These are phyloP conservation scores for Termitomyces sp. DNA, from an alignment of 768 basidiomycete species.

Conservation along the genomic window DNA sequence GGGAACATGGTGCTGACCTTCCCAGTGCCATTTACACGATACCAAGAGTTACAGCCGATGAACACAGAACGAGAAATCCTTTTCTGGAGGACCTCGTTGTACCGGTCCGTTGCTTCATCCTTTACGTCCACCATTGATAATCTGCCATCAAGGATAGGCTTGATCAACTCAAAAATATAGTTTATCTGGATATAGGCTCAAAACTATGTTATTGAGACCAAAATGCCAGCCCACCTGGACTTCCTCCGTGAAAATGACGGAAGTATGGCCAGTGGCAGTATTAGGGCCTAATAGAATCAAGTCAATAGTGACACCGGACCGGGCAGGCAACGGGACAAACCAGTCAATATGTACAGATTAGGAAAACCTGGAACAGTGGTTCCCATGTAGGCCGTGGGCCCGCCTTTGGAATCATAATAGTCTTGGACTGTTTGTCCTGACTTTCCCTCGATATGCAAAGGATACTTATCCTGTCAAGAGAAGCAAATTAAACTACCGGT, in stretches of 20 bases:
- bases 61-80: slow-evolving; percentile 19
- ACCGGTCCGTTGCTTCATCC: slow-evolving; percentile 14
- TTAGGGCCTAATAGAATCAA: slow-evolving; percentile 32
- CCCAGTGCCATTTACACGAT: slow-evolving; percentile 28
- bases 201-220: background rate
- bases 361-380: slow-evolving; percentile 40
- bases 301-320: background rate
- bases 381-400: slow-evolving; percentile 39
- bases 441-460: slow-evolving; percentile 25
- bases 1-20: slow-evolving; percentile 35
- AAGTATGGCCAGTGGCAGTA: slow-evolving; percentile 36
- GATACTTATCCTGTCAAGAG: slow-evolving; percentile 24
- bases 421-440: slow-evolving; percentile 28
- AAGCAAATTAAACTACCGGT: background rate
- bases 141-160: slow-evolving; percentile 15
- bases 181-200: slow-evolving; percentile 23
- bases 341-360: slow-evolving; percentile 35
- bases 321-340: slow-evolving; percentile 15
- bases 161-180: slow-evolving; percentile 27
- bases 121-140: slow-evolving; percentile 14
- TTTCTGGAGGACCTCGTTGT: slow-evolving; percentile 16
- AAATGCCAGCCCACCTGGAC: slow-evolving; percentile 25
- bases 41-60: slow-evolving; percentile 33
- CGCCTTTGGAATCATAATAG: slow-evolving; percentile 31
- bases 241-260: slow-evolving; percentile 37